phyloP scores from a whole-genome alignment of 129 eudicot genomes.

The Silybum marianum region DNA sequence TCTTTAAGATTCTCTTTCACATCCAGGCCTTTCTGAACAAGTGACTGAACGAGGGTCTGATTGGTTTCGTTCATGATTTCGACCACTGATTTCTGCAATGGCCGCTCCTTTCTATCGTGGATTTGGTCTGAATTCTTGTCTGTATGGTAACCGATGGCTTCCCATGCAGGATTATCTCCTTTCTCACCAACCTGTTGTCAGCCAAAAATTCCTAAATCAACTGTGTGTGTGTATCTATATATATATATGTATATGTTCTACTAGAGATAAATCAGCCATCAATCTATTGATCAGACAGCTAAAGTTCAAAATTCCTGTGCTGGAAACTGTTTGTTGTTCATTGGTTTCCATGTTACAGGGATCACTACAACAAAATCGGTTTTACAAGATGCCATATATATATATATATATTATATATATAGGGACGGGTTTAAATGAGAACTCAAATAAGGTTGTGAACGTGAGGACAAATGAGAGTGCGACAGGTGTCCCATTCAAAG shows the following conservation, averaged over 20 bases:
- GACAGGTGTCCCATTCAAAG: no score
- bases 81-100: slow-evolving; percentile 68
- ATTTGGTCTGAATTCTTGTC: slow-evolving; percentile 22
- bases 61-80: slow-evolving; percentile 64
- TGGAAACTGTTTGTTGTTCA: no score
- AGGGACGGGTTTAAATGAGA: no score
- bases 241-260: not conserved
- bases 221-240: not conserved
- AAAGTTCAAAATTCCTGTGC: no score
- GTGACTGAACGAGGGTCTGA: slow-evolving; percentile 43
- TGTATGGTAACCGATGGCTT: slow-evolving; percentile 65
- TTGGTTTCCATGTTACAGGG: no score
- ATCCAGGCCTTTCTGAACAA: slow-evolving; percentile 53
- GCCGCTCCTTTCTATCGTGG: slow-evolving; percentile 35
- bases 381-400: no score
- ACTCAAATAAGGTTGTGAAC: no score
- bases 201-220: not conserved
- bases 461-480: no score
- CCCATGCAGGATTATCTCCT: slow-evolving; percentile 63
- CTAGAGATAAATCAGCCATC: no score
- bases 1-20: slow-evolving; percentile 47
- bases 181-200: slow-evolving; percentile 55
- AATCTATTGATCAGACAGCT: no score
- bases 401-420: no score
- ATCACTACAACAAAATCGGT: no score